These are phyloP conservation scores for Botrytis elliptica DNA, from an alignment of 2,329 filamentous ascomycete genomes.

Conservation along the genomic window DNA sequence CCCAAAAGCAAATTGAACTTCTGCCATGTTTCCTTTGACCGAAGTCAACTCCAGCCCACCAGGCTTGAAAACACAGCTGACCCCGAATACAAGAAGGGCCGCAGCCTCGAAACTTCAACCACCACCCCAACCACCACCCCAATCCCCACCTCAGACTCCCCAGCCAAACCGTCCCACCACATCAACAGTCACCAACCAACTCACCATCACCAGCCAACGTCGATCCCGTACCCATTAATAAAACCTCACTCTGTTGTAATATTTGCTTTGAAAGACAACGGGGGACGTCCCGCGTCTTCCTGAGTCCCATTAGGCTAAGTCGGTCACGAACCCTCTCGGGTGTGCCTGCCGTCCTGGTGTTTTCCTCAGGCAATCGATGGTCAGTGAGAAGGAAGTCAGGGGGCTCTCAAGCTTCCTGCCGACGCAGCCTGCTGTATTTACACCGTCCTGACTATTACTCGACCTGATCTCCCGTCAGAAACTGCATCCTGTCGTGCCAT, in stretches of 20 bases:
- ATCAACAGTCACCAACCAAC: not conserved
- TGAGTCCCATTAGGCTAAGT: constrained; percentile 2
- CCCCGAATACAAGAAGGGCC: not conserved
- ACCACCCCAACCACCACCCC: not conserved
- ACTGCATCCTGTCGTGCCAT: not conserved
- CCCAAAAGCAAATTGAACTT: not conserved
- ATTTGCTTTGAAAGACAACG: constrained; percentile 1
- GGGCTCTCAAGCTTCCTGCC: constrained; percentile 4
- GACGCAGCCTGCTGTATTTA: not conserved
- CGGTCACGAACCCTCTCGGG: not conserved
- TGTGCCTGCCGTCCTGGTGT: not conserved
- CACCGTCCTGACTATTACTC: not conserved
- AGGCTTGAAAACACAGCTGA: not conserved
- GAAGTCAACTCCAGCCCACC: not conserved
- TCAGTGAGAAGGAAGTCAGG: not conserved
- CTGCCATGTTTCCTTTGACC: not conserved
- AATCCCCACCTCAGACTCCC: not conserved
- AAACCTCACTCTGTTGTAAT: not conserved
- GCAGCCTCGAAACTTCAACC: not conserved
- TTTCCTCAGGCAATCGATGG: not conserved
- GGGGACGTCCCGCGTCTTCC: not conserved
- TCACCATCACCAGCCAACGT: not conserved
- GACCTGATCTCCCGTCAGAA: constrained; percentile 4
- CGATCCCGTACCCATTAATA: not conserved
- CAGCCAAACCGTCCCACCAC: not conserved